Evolutionary conservation across 1,284 basidiomycete genomes (phyloP).

Genomic region (Sanghuangporus sanghuang): DNA sequence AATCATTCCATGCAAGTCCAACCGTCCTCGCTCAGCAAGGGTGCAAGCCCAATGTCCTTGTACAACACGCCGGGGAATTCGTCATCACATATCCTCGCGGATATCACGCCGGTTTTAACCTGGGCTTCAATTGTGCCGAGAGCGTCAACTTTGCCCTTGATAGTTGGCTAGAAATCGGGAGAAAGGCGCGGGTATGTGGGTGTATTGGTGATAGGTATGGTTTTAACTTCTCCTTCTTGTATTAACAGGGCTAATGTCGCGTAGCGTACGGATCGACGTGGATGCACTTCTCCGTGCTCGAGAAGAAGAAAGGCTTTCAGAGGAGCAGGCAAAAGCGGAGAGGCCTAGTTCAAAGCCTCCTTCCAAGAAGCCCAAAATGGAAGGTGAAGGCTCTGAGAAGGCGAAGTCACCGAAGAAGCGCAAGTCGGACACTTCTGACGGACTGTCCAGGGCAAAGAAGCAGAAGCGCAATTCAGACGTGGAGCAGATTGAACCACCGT

Average conservation of each 20-base stretch:
- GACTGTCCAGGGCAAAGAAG: conserved; percentile 4
- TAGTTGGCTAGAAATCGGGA: conserved; percentile 89
- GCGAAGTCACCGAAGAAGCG: background rate
- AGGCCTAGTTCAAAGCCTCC: conserved; percentile 5
- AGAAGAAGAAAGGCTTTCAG: conserved; percentile 35
- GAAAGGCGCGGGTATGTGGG: conserved; percentile 75
- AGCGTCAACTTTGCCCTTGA: conserved; percentile 97
- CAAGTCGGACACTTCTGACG: background rate
- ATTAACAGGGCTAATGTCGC: background rate
- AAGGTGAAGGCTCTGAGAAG: conserved; percentile 4
- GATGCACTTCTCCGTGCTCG: conserved; percentile 71
- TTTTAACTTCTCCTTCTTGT: background rate
- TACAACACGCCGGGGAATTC: conserved; percentile 91
- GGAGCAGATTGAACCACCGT: background rate
- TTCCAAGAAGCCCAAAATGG: conserved; percentile 17
- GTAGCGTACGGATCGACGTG: conserved; percentile 87
- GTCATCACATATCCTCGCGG: conserved; percentile 94
- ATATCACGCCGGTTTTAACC: conserved; percentile 96
- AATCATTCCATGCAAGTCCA: conserved; percentile 93
- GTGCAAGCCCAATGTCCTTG: conserved; percentile 82
- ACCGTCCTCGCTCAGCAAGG: conserved; percentile 75
- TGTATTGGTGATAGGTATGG: conserved; percentile 80
- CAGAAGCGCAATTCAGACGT: background rate
- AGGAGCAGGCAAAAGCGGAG: conserved; percentile 12
- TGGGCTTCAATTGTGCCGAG: conserved; percentile 97